Percentiles rank a stretch among this genome's conserved stretches.
Evolutionary conservation across 73 alveolate genomes (phyloP).

Genomic region (Paramecium biaurelia): DNA sequence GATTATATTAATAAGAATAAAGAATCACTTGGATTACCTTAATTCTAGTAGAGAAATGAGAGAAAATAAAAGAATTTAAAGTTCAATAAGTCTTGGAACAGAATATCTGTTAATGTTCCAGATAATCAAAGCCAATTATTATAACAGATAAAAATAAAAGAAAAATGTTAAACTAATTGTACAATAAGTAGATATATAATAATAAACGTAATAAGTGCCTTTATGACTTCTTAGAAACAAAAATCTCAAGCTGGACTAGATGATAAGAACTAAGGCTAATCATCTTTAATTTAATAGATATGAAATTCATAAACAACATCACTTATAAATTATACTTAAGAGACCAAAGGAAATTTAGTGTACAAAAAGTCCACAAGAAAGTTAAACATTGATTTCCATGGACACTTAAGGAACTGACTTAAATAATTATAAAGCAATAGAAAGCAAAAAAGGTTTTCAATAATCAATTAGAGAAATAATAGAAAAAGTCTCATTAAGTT

Average conservation of each 20-base stretch:
- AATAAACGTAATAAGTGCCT: background rate
- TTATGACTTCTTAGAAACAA: background rate
- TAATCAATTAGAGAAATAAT: background rate
- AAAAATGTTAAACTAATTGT: slow-evolving; percentile 13
- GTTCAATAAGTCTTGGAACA: background rate
- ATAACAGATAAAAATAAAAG: background rate
- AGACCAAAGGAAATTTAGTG: background rate
- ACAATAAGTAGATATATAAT: background rate
- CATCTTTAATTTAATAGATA: background rate
- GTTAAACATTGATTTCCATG: background rate
- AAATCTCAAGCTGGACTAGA: background rate
- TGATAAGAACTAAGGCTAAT: background rate
- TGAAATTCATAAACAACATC: background rate
- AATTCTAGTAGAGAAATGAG: background rate
- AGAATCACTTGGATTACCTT: background rate
- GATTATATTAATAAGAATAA: slow-evolving; percentile 14
- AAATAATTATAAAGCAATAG: too few relatives aligned
- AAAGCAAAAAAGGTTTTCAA: background rate
- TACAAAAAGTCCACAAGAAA: background rate
- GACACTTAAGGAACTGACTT: slow-evolving; percentile 28
- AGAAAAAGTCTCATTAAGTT: slow-evolving; percentile 26
- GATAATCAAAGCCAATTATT: background rate
- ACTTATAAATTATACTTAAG: background rate
- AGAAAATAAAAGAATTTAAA: slow-evolving; percentile 23
- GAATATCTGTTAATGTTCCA: background rate